Percentiles rank a stretch among this genome's conserved stretches.
phyloP scores from a whole-genome alignment of 768 basidiomycete species.

The Floccularia luteovirens region DNA sequence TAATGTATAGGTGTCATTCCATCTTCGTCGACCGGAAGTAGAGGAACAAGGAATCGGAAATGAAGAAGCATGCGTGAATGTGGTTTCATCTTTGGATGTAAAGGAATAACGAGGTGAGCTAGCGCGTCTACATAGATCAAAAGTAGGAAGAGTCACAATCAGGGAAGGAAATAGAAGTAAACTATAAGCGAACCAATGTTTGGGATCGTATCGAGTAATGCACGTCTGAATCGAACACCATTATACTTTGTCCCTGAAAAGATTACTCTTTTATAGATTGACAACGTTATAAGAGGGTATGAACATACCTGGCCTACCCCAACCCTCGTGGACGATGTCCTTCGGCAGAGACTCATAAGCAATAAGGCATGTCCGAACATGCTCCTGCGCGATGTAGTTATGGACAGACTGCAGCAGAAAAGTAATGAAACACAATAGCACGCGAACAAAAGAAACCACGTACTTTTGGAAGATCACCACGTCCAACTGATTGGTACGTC shows the following conservation, averaged over 20 bases:
- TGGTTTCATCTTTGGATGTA: slow-evolving; percentile 61
- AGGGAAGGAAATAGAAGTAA: neutral
- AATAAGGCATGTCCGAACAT: slow-evolving; percentile 65
- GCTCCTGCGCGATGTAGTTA: slow-evolving; percentile 66
- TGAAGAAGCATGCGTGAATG: slow-evolving; percentile 75
- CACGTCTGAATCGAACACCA: slow-evolving; percentile 56
- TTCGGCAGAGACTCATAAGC: slow-evolving; percentile 66
- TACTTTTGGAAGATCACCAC: slow-evolving; percentile 56
- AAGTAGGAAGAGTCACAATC: neutral
- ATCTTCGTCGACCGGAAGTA: slow-evolving; percentile 51
- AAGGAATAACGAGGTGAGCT: slow-evolving; percentile 67
- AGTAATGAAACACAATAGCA: neutral
- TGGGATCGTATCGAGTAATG: slow-evolving; percentile 64
- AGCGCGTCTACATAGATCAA: slow-evolving; percentile 41
- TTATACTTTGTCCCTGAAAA: slow-evolving; percentile 47
- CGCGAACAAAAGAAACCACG: slow-evolving; percentile 8
- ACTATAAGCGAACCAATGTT: slow-evolving; percentile 43
- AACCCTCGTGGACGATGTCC: slow-evolving; percentile 60
- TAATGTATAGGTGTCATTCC: slow-evolving; percentile 66
- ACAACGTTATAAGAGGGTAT: neutral
- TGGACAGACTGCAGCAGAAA: slow-evolving; percentile 45
- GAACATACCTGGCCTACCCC: slow-evolving; percentile 61
- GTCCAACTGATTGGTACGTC: slow-evolving; percentile 41
- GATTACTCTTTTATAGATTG: neutral
- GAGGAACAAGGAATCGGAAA: slow-evolving; percentile 67